A percentile compares a stretch with the other conserved stretches of the same genome.
Evolutionary conservation across 164 flowering plant species (phyloP).

Genomic region (Kingdonia uniflora): DNA sequence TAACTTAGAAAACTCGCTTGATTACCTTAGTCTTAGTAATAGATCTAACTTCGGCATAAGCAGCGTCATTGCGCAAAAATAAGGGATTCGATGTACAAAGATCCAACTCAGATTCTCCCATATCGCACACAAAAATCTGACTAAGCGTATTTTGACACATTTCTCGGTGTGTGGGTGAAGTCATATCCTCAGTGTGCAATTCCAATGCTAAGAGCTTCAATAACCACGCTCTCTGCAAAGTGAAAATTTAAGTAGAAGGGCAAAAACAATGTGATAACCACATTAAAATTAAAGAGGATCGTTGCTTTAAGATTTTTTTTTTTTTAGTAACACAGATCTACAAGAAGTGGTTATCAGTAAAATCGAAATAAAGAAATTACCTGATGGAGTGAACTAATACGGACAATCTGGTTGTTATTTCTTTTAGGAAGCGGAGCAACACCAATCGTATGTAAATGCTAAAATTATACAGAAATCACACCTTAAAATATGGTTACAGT

Average conservation of each 20-base stretch:
- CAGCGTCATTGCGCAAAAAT: no score
- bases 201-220: conserved; percentile 81
- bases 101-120: conserved; percentile 23
- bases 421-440: conserved; percentile 88
- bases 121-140: conserved; percentile 44
- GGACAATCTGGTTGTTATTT: conserved; percentile 61
- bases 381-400: conserved; percentile 96
- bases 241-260: not conserved
- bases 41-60: conserved; percentile 25
- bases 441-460: conserved; percentile 81
- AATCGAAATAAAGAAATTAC: conserved; percentile 21
- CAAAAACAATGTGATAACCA: no score
- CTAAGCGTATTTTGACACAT: conserved; percentile 55
- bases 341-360: not conserved
- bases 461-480: conserved; percentile 7
- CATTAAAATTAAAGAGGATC: no score
- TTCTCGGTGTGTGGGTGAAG: conserved; percentile 49
- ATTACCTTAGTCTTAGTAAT: conserved; percentile 63
- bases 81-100: conserved; percentile 10
- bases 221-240: conserved; percentile 85
- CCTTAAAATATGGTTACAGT: no score
- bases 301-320: no score
- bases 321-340: no score
- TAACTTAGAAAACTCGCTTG: no score
- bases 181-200: conserved; percentile 62